Percentiles rank a stretch among this genome's conserved stretches.
These are phyloP conservation scores for Exsudoporus floridanus DNA, from an alignment of 1,284 basidiomycete genomes.

Conservation along the genomic window DNA sequence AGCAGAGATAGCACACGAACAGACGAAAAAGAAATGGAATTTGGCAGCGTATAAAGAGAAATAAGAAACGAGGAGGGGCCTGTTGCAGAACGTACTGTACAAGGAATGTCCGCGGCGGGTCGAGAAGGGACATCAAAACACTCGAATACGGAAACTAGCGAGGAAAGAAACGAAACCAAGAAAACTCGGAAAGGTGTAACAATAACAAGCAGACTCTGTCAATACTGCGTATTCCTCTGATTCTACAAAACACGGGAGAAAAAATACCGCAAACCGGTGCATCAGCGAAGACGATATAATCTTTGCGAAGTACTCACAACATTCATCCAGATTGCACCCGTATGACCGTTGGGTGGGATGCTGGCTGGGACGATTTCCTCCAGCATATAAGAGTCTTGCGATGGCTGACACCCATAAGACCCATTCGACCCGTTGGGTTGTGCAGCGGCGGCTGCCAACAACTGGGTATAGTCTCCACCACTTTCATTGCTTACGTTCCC, in stretches of 20 bases:
- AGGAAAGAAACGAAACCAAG: constrained; percentile 2
- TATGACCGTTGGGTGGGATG: constrained; percentile 28
- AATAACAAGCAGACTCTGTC: constrained; percentile 10
- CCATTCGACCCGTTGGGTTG: constrained; percentile 42
- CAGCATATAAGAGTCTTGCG: constrained; percentile 59
- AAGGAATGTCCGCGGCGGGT: constrained; percentile 17
- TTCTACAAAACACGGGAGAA: constrained; percentile 18
- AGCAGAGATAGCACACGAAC: constrained; percentile 12
- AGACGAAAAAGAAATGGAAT: constrained; percentile 2
- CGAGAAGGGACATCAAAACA: not conserved
- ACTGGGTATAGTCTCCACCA: constrained; percentile 46
- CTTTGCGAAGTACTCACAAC: constrained; percentile 34
- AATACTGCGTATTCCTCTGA: constrained; percentile 32
- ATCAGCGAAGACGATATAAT: constrained; percentile 35
- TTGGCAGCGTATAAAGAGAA: constrained; percentile 34
- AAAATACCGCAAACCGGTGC: constrained; percentile 16
- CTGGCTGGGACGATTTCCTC: constrained; percentile 56
- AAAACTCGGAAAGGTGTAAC: not conserved
- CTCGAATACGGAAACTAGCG: constrained; percentile 2
- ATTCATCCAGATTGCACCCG: constrained; percentile 43
- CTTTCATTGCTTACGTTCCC: constrained; percentile 23
- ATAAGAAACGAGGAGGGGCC: constrained; percentile 29
- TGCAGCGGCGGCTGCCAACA: constrained; percentile 55
- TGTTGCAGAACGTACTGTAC: constrained; percentile 28
- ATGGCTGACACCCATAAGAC: constrained; percentile 52